Base-by-base conservation (phyloP, 2,329 filamentous ascomycete species). In the Calonectria hongkongensis region DNA sequence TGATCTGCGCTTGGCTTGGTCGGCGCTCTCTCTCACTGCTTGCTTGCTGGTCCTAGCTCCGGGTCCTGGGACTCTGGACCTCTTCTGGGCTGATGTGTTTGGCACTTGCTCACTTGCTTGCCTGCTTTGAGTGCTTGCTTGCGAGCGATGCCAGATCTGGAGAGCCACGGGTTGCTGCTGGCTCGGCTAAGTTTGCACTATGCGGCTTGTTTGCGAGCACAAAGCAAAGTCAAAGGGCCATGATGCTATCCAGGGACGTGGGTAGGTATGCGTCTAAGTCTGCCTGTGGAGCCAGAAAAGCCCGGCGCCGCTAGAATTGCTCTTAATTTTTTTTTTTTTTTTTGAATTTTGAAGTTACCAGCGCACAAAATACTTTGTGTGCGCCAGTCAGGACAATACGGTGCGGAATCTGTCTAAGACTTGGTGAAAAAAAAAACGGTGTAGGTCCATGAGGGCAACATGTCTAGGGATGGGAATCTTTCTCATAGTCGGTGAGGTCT, bases 401-500 rank as follows among this genome's bases (percentile, higher is more conserved):
- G 58, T 30, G 28, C 27, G 36, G 43, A 39, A 63, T 64, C 33
- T 45, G 39, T 36, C 48, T 60, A 27, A 28, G 65, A 63, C 54
- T 21, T 33, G 56, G 21, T 12, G 30, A 33, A 33, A 36, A 33
- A 28, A 60, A 43, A 64, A 41, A 54, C 33, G 45, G 39, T 66
- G 65, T 47, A 54, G 65, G 41, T n/a, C 39, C 41, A 39, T 62
- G 15, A 47, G 28, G 58, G 41, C 12, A 33, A 47, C 16, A 63
- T 47, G 58, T 63, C 58, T 60, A 15, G 27, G 39, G 39, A 60
- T 60, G 36, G 54, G 33, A 60, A 60, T 60, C 54, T 60, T n/a
- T 58, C 33, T 60, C 54, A 60, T 58, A 58, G 30, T 69, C 66
- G 66, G 66, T 69, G 56, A 63, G 47, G 16, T 48, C 45, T 64